phyloP scores from a whole-genome alignment of 73 alveolate species.

The Paramecium primaurelia region DNA sequence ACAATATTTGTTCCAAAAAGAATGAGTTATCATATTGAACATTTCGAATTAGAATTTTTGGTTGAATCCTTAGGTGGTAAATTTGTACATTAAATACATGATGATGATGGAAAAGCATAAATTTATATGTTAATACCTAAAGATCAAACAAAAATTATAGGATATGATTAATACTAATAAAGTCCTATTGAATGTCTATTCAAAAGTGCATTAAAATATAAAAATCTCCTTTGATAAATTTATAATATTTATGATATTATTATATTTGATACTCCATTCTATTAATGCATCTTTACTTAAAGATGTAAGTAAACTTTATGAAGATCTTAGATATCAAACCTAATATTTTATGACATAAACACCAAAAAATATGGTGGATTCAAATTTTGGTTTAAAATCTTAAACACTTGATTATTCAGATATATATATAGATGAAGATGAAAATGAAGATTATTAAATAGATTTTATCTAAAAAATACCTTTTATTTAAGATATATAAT shows the following conservation, averaged over 20 bases:
- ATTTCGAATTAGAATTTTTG: background rate
- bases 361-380: background rate
- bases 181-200: slow-evolving; percentile 11
- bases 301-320: background rate
- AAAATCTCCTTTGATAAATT: background rate
- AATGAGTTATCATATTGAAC: background rate
- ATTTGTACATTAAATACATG: background rate
- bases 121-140: background rate
- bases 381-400: background rate
- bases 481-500: background rate
- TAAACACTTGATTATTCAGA: background rate
- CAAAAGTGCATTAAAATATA: slow-evolving; percentile 5
- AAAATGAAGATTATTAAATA: background rate
- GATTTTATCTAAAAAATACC: background rate
- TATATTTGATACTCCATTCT: background rate
- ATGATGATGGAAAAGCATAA: background rate
- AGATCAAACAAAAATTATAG: background rate
- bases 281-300: background rate
- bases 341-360: background rate
- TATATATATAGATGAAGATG: background rate
- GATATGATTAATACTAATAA: background rate
- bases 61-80: background rate
- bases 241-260: background rate
- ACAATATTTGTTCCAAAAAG: background rate
- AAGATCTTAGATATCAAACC: background rate